phyloP scores from a whole-genome alignment of 2,329 filamentous ascomycete genomes.

The Verticillium tricorpus region DNA sequence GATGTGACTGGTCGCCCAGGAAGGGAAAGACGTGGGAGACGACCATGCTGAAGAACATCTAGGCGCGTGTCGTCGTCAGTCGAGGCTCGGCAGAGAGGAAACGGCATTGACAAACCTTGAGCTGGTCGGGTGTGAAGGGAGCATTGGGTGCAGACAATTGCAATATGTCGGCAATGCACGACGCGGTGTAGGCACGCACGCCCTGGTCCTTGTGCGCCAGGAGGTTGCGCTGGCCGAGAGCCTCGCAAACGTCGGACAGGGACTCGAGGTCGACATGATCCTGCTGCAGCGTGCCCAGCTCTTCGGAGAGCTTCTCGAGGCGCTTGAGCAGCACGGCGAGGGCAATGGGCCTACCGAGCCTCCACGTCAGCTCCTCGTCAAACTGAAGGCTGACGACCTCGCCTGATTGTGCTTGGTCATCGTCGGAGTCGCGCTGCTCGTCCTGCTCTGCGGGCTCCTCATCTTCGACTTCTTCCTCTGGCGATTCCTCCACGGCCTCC shows the following conservation, averaged over 20 bases:
- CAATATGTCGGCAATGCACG: constrained; percentile 89
- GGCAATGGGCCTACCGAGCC: constrained; percentile 82
- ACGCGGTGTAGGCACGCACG: constrained; percentile 82
- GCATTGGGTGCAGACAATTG: constrained; percentile 91
- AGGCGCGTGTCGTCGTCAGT: background rate
- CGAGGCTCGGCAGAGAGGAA: background rate
- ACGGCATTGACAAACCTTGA: constrained; percentile 63
- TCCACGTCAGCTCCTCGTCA: constrained; percentile 84
- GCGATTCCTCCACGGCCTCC: background rate
- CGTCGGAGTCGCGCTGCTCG: background rate
- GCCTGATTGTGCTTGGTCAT: constrained; percentile 1
- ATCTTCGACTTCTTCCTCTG: constrained; percentile 13
- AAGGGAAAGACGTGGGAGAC: constrained; percentile 78
- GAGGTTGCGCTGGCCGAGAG: constrained; percentile 76
- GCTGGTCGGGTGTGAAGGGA: constrained; percentile 82
- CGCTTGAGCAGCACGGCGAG: constrained; percentile 78
- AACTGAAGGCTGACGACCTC: constrained; percentile 59
- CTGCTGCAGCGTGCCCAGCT: constrained; percentile 82
- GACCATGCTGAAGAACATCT: constrained; percentile 93
- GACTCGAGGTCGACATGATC: constrained; percentile 80
- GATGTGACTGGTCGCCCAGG: constrained; percentile 78
- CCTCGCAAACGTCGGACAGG: constrained; percentile 77
- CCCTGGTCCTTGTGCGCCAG: constrained; percentile 90
- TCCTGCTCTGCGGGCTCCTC: constrained; percentile 17
- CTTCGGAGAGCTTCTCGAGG: constrained; percentile 73